Percentiles rank a stretch among this genome's conserved stretches.
phyloP scores from a whole-genome alignment of 2,329 filamentous ascomycete species.

The Pseudogymnoascus sp. region DNA sequence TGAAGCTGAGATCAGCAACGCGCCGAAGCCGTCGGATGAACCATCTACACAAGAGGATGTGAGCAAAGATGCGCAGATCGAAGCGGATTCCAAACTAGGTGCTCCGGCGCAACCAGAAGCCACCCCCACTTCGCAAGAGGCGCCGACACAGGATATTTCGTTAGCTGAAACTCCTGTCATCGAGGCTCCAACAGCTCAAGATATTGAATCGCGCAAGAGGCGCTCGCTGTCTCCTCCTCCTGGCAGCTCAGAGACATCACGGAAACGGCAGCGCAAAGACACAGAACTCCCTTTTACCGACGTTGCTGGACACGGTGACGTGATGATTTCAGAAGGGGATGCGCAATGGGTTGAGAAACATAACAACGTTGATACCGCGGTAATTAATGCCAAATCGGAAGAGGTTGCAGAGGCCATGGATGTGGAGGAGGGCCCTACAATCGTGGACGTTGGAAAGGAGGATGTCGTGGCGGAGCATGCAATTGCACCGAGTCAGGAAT shows the following conservation, averaged over 20 bases:
- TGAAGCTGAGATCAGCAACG: not conserved
- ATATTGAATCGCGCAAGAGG: constrained; percentile 57
- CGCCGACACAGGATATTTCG: constrained; percentile 11
- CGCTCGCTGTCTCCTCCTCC: constrained; percentile 54
- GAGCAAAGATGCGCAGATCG: constrained; percentile 8
- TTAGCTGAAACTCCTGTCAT: constrained; percentile 16
- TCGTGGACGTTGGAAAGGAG: constrained; percentile 18
- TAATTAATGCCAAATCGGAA: constrained; percentile 13
- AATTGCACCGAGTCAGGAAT: not conserved
- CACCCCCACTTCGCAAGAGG: constrained; percentile 18
- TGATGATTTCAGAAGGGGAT: constrained; percentile 16
- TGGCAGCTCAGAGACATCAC: constrained; percentile 42
- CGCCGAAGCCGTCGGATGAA: not conserved
- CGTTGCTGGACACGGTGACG: constrained; percentile 12
- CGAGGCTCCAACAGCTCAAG: constrained; percentile 35
- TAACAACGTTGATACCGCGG: constrained; percentile 18
- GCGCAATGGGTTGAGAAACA: constrained; percentile 23
- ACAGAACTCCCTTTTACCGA: constrained; percentile 10
- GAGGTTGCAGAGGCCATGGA: constrained; percentile 7
- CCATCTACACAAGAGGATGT: not conserved
- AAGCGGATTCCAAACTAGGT: constrained; percentile 8
- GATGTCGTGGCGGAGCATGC: constrained; percentile 16
- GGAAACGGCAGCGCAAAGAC: constrained; percentile 42
- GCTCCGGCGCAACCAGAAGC: not conserved
- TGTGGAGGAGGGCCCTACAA: constrained; percentile 13